Conservation (phyloP, 2,329 filamentous ascomycete species). For the Fusarium algeriense region DNA sequence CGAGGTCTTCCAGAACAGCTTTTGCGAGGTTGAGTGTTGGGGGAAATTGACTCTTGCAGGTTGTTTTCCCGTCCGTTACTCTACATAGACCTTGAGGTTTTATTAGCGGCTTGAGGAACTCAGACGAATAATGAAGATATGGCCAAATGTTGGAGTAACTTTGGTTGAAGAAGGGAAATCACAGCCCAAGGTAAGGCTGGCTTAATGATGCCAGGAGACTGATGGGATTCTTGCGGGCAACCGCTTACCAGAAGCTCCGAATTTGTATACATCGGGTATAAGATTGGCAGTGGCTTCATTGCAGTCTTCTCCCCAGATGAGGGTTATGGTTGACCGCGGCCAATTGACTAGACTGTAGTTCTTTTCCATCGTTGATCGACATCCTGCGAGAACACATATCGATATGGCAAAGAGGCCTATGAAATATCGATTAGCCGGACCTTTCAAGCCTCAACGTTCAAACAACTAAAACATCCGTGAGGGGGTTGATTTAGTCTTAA, state of each 20-base stretch:
- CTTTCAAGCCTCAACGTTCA: too few species aligned
- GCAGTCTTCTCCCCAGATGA: conserved; percentile 35
- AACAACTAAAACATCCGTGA: too few species aligned
- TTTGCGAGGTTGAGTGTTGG: conserved; percentile 38
- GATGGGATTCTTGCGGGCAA: too few species aligned
- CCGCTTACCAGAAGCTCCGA: conserved; percentile 29
- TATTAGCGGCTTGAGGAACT: background rate
- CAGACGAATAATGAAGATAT: background rate
- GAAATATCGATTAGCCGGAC: too few species aligned
- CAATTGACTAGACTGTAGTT: conserved; percentile 39
- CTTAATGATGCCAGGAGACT: background rate
- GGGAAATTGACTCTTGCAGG: conserved; percentile 24
- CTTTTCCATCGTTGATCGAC: conserved; percentile 23
- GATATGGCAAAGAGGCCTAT: conserved; percentile 35
- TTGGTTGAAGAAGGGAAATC: too few species aligned
- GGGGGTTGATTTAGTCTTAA: too few species aligned
- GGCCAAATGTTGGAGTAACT: too few species aligned
- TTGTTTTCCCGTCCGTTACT: conserved; percentile 9
- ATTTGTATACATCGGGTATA: conserved; percentile 32
- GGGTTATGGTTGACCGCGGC: conserved; percentile 28
- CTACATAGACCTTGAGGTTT: conserved; percentile 17
- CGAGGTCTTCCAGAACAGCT: conserved; percentile 27
- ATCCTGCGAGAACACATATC: conserved; percentile 35
- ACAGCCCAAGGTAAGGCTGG: too few species aligned
- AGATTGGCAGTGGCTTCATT: conserved; percentile 10